Conservation (phyloP, 2,329 filamentous ascomycete species). For the Aspergillus persii region DNA sequence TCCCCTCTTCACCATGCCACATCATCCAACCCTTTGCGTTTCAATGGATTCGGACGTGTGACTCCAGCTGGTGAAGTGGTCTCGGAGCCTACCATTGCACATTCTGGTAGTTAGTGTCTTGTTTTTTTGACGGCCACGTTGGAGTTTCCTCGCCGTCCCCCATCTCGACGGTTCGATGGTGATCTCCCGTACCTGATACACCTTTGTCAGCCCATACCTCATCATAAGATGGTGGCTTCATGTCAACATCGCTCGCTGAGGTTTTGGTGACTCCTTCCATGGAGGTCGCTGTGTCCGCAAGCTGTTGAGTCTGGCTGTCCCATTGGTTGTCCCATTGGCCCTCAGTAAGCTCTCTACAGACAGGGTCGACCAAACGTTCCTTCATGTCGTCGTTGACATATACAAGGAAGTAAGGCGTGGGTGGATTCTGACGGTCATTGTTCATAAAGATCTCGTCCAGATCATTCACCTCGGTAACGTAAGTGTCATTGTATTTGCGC, state of each 20-base stretch:
- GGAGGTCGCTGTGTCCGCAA: background rate
- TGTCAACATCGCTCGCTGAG: constrained; percentile 22
- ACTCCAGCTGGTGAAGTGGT: constrained; percentile 9
- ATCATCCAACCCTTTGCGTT: constrained; percentile 31
- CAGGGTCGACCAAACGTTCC: constrained; percentile 57
- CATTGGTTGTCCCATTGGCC: constrained; percentile 4
- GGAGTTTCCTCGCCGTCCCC: constrained; percentile 8
- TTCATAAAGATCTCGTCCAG: constrained; percentile 66
- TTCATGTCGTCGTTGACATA: constrained; percentile 72
- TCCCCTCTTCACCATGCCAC: background rate
- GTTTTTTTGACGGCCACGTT: constrained; percentile 14
- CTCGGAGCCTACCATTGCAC: constrained; percentile 29
- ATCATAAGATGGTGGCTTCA: constrained; percentile 31
- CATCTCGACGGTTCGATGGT: constrained; percentile 5
- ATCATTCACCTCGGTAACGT: constrained; percentile 67
- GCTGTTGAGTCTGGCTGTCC: background rate
- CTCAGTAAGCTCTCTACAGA: constrained; percentile 47
- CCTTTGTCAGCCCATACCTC: constrained; percentile 20
- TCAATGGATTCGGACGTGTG: constrained; percentile 31
- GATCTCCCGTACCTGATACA: constrained; percentile 29
- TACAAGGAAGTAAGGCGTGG: constrained; percentile 79
- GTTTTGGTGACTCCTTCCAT: constrained; percentile 15
- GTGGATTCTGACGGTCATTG: constrained; percentile 59
- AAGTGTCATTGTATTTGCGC: constrained; percentile 91
- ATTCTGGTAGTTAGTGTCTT: constrained; percentile 24